phyloP scores from a whole-genome alignment of 2,329 filamentous ascomycete species.

The Ambrosiella xylebori region DNA sequence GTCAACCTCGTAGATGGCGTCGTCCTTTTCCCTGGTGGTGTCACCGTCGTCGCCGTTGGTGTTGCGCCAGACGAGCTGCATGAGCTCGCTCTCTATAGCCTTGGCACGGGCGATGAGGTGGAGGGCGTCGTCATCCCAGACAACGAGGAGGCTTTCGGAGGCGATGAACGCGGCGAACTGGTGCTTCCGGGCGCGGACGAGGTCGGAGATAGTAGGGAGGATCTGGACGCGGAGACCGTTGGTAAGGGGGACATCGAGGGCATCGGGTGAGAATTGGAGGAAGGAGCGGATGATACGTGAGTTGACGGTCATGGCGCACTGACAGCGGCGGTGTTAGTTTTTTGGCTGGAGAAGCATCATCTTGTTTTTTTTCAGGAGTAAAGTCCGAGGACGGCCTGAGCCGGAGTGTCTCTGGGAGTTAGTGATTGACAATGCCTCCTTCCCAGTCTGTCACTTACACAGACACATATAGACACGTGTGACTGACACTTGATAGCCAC shows the following conservation, averaged over 20 bases:
- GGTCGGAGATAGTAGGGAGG: slow-evolving; percentile 51
- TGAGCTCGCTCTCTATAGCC: slow-evolving; percentile 57
- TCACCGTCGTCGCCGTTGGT: slow-evolving; percentile 34
- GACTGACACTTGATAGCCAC: no score
- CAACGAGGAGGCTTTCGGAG: slow-evolving; percentile 50
- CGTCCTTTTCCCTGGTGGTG: slow-evolving; percentile 24
- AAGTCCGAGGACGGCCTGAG: no score
- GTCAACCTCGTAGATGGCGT: slow-evolving; percentile 41
- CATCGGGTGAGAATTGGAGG: slow-evolving; percentile 53
- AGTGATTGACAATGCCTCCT: no score
- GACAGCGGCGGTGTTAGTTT: background rate
- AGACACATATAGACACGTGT: no score
- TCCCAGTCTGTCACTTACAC: no score
- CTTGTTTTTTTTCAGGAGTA: no score
- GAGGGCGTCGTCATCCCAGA: slow-evolving; percentile 68
- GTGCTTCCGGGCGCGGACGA: slow-evolving; percentile 54
- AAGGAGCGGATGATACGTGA: slow-evolving; percentile 66
- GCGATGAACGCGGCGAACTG: slow-evolving; percentile 69
- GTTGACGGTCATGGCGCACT: slow-evolving; percentile 69
- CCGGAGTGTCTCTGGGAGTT: no score
- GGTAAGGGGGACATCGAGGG: slow-evolving; percentile 56
- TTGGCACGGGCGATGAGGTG: slow-evolving; percentile 53
- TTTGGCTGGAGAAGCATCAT: no score
- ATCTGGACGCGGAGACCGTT: slow-evolving; percentile 66
- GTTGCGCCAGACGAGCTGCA: slow-evolving; percentile 58